Evolutionary conservation across 495 filamentous ascomycete genomes (phyloP), one percentile per base, ranked within the genome.

Genomic region (Cudoniella acicularis): DNA sequence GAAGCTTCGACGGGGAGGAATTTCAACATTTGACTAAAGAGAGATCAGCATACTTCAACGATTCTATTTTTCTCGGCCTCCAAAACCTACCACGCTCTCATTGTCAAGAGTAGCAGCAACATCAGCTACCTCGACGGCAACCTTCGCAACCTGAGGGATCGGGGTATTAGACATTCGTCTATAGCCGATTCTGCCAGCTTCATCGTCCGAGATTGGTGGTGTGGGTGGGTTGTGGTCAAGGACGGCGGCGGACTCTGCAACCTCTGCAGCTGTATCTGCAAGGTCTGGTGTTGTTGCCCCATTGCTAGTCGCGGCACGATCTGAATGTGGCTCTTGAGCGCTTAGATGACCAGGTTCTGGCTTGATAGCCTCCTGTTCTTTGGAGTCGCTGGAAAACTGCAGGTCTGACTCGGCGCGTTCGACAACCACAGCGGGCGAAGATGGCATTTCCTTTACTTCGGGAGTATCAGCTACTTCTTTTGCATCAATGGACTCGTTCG

Each of bases 111-210:
- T 27, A 10, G 61, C 59, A 17, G 77, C 76, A 22, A 69, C 72
- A 47, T 79, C 75, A 22, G 76, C 73, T n/a, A 77, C 76, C 58
- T 83, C 77, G 11, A 75, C 74, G 6, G 78, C 74, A 6, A 69
- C 73, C 23, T 65, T 68, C 17, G 74, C 73, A 36, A 74, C 63
- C 26, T 80, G 67, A 13, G 67, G 51, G 52, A 75, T 74, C 22
- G 66, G 71, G 36, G 69, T 71, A 9, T 63, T 54, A 1, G 69
- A 70, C 49, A 69, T 55, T 16, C 68, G 65, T 52, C 69, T 61
- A 41, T 58, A 57, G 17, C 67, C 71, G 60, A 65, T 67, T 23
- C 63, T 60, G 21, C 67, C 67, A 27, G 64, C 67, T 27, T 65
- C 64, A 54, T 51, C 67, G 43, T 73, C 68, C 9, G 69, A 61